Percentiles rank a stretch among this genome's conserved stretches.
These are phyloP conservation scores for Candida namnaoensis DNA, from an alignment of 805 yeast species.

Conservation along the genomic window DNA sequence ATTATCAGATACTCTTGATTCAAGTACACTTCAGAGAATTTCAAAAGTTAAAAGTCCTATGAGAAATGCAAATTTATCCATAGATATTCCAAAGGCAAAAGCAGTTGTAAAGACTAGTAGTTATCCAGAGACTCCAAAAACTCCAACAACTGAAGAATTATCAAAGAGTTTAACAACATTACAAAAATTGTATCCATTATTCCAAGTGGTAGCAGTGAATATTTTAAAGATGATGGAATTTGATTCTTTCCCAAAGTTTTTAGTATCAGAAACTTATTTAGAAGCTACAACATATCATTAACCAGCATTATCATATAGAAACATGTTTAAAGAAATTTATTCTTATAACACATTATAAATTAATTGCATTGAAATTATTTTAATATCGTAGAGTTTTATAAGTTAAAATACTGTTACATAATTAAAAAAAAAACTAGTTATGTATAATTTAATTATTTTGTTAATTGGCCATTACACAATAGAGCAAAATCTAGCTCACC, in stretches of 20 bases:
- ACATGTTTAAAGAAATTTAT: too few relatives aligned
- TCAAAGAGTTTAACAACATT: slow-evolving; percentile 26
- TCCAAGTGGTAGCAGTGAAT: slow-evolving; percentile 38
- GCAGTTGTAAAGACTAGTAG: not conserved
- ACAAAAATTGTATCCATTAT: slow-evolving; percentile 30
- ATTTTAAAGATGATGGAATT: slow-evolving; percentile 55
- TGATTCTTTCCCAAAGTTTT: slow-evolving; percentile 69
- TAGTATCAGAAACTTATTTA: slow-evolving; percentile 30
- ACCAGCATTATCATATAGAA: too few relatives aligned
- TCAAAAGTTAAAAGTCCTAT: slow-evolving; percentile 1
- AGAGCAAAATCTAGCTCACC: too few relatives aligned
- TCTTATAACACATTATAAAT: too few relatives aligned
- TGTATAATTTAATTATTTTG: too few relatives aligned
- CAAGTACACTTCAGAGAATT: too few relatives aligned
- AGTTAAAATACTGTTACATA: too few relatives aligned
- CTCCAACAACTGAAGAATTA: slow-evolving; percentile 25
- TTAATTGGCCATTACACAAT: too few relatives aligned
- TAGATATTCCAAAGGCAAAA: slow-evolving; percentile 6
- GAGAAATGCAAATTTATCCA: slow-evolving; percentile 12
- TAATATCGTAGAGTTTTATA: too few relatives aligned
- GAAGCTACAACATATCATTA: slow-evolving; percentile 15
- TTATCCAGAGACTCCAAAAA: slow-evolving; percentile 3
- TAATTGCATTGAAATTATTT: too few relatives aligned
- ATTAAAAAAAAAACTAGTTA: too few relatives aligned
- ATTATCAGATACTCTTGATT: too few relatives aligned